Conservation (phyloP, 208 protist genomes). For the Acanthamoeba culbertsoni region DNA sequence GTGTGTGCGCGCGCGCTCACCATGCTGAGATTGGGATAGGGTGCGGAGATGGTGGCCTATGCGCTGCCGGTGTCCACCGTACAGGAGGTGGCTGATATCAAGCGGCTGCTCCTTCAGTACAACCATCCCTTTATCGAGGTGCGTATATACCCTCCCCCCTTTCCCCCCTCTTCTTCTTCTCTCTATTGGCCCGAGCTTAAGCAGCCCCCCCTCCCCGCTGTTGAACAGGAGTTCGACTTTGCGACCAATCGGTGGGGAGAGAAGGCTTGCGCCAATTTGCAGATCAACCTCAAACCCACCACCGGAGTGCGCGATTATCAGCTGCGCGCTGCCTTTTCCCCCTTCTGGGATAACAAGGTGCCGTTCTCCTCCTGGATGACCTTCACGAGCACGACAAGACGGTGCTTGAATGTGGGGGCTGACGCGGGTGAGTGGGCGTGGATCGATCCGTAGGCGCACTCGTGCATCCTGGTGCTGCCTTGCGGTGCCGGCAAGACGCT, state of each 20-base stretch:
- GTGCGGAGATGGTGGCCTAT: not conserved
- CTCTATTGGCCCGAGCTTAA: not conserved
- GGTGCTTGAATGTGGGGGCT: not conserved
- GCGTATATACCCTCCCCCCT: too few relatives aligned
- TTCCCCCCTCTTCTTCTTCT: not conserved
- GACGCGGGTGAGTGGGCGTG: not conserved
- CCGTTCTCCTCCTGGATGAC: not conserved
- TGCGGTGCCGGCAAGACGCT: slow-evolving; percentile 99
- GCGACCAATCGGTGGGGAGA: slow-evolving; percentile 37
- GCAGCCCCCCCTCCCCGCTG: too few relatives aligned
- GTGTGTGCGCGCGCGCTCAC: too few relatives aligned
- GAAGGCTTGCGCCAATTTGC: slow-evolving; percentile 18
- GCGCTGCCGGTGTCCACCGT: slow-evolving; percentile 15
- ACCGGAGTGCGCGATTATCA: slow-evolving; percentile 81
- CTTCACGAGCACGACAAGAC: not conserved
- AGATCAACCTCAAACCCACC: slow-evolving; percentile 79
- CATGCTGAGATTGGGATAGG: too few relatives aligned
- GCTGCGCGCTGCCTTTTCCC: slow-evolving; percentile 15
- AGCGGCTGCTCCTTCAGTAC: not conserved
- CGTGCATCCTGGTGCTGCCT: slow-evolving; percentile 98
- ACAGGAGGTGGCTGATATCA: not conserved
- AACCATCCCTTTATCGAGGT: slow-evolving; percentile 43
- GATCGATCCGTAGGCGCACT: slow-evolving; percentile 70
- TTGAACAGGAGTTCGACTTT: slow-evolving; percentile 15
- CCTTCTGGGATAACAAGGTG: slow-evolving; percentile 50